Conservation (phyloP, 1,284 basidiomycete species). For the Puccinia coronata region DNA sequence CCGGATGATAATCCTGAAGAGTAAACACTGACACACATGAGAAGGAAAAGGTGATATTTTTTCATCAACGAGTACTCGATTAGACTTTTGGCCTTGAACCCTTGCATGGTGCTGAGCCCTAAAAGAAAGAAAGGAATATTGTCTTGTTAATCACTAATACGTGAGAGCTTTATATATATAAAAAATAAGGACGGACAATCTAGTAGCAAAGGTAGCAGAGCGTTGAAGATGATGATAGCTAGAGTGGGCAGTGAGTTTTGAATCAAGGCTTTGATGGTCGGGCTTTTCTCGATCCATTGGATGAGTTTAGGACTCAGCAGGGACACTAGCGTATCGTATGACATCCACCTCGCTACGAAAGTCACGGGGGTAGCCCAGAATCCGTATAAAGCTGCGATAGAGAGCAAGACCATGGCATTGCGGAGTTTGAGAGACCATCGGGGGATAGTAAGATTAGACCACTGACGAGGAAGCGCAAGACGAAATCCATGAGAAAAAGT, state of each 20-base stretch:
- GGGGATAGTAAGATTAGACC: conserved; percentile 57
- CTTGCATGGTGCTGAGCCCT: conserved; percentile 52
- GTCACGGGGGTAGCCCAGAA: conserved; percentile 57
- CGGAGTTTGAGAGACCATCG: conserved; percentile 55
- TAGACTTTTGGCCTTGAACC: conserved; percentile 55
- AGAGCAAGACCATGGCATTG: conserved; percentile 55
- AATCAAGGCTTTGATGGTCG: conserved; percentile 56
- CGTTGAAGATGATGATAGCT: conserved; percentile 58
- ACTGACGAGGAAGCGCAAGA: conserved; percentile 57
- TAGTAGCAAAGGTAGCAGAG: conserved; percentile 56
- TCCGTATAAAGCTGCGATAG: conserved; percentile 55
- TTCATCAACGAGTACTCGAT: conserved; percentile 58
- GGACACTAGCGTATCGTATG: conserved; percentile 55
- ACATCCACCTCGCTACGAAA: conserved; percentile 56
- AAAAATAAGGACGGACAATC: conserved; percentile 52
- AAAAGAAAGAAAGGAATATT: background rate
- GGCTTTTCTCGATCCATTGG: conserved; percentile 54
- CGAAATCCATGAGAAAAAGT: conserved; percentile 56
- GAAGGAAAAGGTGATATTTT: conserved; percentile 54
- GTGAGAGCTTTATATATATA: background rate
- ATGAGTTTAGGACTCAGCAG: conserved; percentile 55
- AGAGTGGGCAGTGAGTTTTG: conserved; percentile 57
- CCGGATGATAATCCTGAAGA: background rate
- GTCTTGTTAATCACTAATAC: background rate
- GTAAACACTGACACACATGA: conserved; percentile 40